A percentile compares a stretch with the other conserved stretches of the same genome.
phyloP scores from a whole-genome alignment of 371 early-diverging fungal genomes.

The Mortierella sp. region DNA sequence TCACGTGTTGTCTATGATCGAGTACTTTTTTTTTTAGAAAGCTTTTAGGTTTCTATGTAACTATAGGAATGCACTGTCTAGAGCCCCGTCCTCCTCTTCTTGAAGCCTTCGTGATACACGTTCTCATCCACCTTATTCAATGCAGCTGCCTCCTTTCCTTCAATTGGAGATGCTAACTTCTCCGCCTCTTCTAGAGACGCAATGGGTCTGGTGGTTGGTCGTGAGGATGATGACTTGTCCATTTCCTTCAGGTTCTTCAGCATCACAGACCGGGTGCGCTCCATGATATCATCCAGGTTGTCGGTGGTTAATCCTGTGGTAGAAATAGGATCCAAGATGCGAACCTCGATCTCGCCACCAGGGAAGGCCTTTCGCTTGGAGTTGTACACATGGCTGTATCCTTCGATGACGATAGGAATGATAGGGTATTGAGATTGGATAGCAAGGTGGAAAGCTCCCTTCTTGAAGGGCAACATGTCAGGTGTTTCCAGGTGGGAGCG shows the following conservation, averaged over 20 bases:
- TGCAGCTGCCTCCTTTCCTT: not conserved
- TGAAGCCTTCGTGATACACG: slow-evolving; percentile 15
- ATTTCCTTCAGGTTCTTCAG: slow-evolving; percentile 73
- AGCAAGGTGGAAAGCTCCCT: slow-evolving; percentile 93
- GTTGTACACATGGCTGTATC: slow-evolving; percentile 79
- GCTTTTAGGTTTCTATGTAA: too few species aligned
- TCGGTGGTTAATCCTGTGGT: slow-evolving; percentile 68
- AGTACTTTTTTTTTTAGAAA: too few species aligned
- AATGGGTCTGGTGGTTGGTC: not conserved
- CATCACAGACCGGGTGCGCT: slow-evolving; percentile 76
- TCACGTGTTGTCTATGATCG: too few species aligned
- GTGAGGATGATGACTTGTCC: slow-evolving; percentile 13
- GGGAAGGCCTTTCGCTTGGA: slow-evolving; percentile 67
- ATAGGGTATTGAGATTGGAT: slow-evolving; percentile 87
- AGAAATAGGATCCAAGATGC: slow-evolving; percentile 81
- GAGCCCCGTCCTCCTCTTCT: slow-evolving; percentile 21
- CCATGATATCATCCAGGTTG: slow-evolving; percentile 74
- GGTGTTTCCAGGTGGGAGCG: slow-evolving; percentile 79
- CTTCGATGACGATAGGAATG: slow-evolving; percentile 88
- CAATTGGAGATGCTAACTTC: not conserved
- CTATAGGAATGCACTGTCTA: not conserved
- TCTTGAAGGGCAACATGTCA: slow-evolving; percentile 91
- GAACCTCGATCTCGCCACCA: slow-evolving; percentile 78
- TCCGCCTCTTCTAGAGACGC: not conserved
- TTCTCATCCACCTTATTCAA: slow-evolving; percentile 5